Percentiles rank a stretch among this genome's conserved stretches.
Evolutionary conservation across 2,329 filamentous ascomycete genomes (phyloP).

Genomic region (Cyphellophora europaea): DNA sequence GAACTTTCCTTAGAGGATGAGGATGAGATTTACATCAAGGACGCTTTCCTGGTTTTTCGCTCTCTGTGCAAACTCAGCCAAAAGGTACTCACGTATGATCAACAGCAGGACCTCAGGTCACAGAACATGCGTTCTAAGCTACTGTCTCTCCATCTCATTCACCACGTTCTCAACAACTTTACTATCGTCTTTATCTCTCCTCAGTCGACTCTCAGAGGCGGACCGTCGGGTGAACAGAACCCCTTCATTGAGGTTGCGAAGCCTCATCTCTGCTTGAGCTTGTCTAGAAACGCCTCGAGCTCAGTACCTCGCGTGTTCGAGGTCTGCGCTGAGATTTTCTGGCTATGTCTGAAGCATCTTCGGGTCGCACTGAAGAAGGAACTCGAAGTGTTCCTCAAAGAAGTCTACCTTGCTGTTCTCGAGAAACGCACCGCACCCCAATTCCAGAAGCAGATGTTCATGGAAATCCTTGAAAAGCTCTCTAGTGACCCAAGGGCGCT

Average conservation of each 20-base stretch:
- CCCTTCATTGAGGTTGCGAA: constrained; percentile 91
- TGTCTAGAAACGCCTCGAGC: constrained; percentile 91
- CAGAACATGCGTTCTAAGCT: constrained; percentile 97
- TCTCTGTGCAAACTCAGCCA: constrained; percentile 97
- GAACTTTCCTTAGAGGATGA: constrained; percentile 44
- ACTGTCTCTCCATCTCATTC: constrained; percentile 88
- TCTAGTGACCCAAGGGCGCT: constrained; percentile 78
- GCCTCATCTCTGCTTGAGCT: constrained; percentile 89
- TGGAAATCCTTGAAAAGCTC: constrained; percentile 74
- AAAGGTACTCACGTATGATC: constrained; percentile 79
- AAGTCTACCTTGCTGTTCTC: constrained; percentile 88
- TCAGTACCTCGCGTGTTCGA: constrained; percentile 89
- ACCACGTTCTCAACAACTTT: constrained; percentile 91
- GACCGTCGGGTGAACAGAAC: constrained; percentile 71
- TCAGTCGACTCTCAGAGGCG: constrained; percentile 81
- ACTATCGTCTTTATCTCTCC: constrained; percentile 84
- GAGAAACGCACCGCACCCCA: constrained; percentile 78
- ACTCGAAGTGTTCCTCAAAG: constrained; percentile 94
- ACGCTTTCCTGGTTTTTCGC: constrained; percentile 93
- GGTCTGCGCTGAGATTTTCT: constrained; percentile 94
- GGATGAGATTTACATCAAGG: constrained; percentile 93
- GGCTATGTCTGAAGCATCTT: constrained; percentile 92
- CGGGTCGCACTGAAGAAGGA: constrained; percentile 96
- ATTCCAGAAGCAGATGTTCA: constrained; percentile 87
- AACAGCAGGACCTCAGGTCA: constrained; percentile 83